These are phyloP conservation scores for Beauveria sp. DNA, from an alignment of 2,329 filamentous ascomycete species.

Conservation along the genomic window DNA sequence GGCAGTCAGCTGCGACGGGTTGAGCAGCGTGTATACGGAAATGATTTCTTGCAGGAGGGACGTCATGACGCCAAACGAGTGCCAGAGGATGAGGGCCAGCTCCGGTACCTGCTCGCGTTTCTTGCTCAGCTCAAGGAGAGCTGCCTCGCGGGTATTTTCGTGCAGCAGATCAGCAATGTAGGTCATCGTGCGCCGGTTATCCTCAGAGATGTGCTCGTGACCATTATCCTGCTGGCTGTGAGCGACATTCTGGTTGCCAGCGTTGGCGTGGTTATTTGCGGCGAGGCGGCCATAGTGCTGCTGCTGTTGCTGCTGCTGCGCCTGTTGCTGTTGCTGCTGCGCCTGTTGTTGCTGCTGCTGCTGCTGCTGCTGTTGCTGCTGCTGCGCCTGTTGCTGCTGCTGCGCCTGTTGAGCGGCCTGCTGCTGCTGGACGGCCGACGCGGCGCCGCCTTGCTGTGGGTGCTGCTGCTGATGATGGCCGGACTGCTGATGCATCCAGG, in stretches of 20 bases:
- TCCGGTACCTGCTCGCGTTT: slow-evolving; percentile 98
- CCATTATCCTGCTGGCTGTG: slow-evolving; percentile 42
- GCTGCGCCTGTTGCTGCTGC: neutral
- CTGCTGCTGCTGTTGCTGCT: slow-evolving; percentile 13
- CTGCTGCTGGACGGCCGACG: slow-evolving; percentile 45
- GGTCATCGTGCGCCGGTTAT: slow-evolving; percentile 84
- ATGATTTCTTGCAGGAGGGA: slow-evolving; percentile 97
- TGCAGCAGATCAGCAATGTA: slow-evolving; percentile 91
- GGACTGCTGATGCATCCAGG: slow-evolving; percentile 62
- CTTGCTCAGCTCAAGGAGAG: slow-evolving; percentile 92
- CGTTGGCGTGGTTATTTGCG: slow-evolving; percentile 49
- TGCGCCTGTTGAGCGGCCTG: slow-evolving; percentile 16
- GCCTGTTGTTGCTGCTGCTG: neutral
- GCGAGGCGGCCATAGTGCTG: slow-evolving; percentile 69
- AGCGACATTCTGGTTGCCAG: slow-evolving; percentile 32
- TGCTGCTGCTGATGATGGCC: slow-evolving; percentile 46
- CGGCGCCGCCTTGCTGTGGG: slow-evolving; percentile 46
- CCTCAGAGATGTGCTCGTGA: slow-evolving; percentile 70
- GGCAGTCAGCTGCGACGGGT: slow-evolving; percentile 92
- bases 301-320: slow-evolving; percentile 48
- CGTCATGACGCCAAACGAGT: slow-evolving; percentile 98
- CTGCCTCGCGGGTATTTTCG: slow-evolving; percentile 78
- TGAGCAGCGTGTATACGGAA: slow-evolving; percentile 93
- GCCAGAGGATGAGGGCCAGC: slow-evolving; percentile 92
- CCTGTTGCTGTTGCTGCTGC: slow-evolving; percentile 28